Evolutionary conservation across 2,329 filamentous ascomycete species (phyloP), one percentile per base, ranked within the genome.

Genomic region (Penicillium griseofulvum): DNA sequence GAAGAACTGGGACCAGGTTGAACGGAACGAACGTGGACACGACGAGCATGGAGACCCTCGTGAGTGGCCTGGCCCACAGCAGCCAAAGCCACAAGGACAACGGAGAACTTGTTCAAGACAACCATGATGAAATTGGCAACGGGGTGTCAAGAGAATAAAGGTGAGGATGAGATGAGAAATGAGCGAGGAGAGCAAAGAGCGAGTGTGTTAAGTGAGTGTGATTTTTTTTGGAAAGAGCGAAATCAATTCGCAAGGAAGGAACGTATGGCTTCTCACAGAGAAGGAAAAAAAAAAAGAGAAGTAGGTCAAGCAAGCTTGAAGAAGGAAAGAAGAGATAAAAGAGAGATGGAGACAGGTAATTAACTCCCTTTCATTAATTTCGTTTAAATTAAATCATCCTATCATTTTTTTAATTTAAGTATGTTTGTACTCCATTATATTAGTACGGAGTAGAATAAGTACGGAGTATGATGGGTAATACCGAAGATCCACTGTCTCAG

Each of bases 31-130:
- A 58, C 47, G 46, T 34, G 54, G 52, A 65, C 49, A 39, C 61
- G 65, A 56, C 65, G 68, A 47, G 63, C 64, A 34, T 64, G 64
- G 26, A 64, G 59, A 45, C 56, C 63, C 38, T 70, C 63, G 51
- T 63, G 61, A 38, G 61, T 64, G 48, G 74, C 73, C 55, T 74
- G 68, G 44, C 66, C 65, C 34, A 71, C 49, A 34, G 71, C 66
- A 52, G 70, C 74, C 51, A 76, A 61, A 46, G 68, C 70, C 49
- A 74, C 60, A 44, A 74, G 62, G 53, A 66, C 69, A 51, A 74
- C 39, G 39, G 71, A 69, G 57, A 71, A 38, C 59, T 72, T 74
- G 67, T 63, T 65, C 49, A 68, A 58, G 58, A 74, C 64, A 46
- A 71, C 69, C 74, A 76, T 76, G 39, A 53, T 70, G 64, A 52